phyloP scores from a whole-genome alignment of 2,329 filamentous ascomycete species.

The Tolypocladium album region DNA sequence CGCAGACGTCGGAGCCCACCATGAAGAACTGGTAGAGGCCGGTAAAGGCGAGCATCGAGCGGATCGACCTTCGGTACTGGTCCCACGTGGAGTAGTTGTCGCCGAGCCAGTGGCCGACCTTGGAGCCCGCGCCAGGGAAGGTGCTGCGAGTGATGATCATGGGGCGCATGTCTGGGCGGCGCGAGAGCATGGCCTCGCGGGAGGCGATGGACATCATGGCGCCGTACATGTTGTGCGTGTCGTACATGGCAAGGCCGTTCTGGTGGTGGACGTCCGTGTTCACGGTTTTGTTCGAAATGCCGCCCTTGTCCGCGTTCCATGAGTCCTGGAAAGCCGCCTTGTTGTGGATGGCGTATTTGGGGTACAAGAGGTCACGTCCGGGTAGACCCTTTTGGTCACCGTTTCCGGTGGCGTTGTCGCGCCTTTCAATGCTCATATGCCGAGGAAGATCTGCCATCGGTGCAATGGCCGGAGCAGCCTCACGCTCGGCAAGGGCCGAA shows the following conservation, averaged over 20 bases:
- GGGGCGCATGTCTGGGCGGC: conserved; percentile 59
- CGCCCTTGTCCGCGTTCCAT: conserved; percentile 46
- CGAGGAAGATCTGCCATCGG: neutral
- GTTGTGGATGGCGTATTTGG: conserved; percentile 69
- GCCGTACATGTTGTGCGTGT: conserved; percentile 73
- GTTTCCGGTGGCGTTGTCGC: conserved; percentile 24
- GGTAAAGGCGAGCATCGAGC: conserved; percentile 64
- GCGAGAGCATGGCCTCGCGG: conserved; percentile 54
- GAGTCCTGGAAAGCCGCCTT: conserved; percentile 39
- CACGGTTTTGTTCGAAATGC: conserved; percentile 48
- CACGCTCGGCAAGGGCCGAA: conserved; percentile 1
- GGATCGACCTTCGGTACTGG: conserved; percentile 67
- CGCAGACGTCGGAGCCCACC: conserved; percentile 66
- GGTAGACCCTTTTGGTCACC: conserved; percentile 27
- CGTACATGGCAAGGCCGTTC: conserved; percentile 66
- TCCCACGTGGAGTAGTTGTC: conserved; percentile 63
- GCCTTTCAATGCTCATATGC: neutral
- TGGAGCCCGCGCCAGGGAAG: conserved; percentile 65
- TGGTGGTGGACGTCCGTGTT: conserved; percentile 68
- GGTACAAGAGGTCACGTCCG: conserved; percentile 57
- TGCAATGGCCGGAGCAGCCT: neutral
- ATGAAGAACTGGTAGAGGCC: conserved; percentile 59
- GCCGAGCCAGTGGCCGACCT: conserved; percentile 74
- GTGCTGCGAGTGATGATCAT: conserved; percentile 80
- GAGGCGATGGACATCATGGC: conserved; percentile 69